A percentile compares a stretch with the other conserved stretches of the same genome.
Evolutionary conservation across 192 early-diverging fungal genomes (phyloP).

Genomic region (Podila verticillata): DNA sequence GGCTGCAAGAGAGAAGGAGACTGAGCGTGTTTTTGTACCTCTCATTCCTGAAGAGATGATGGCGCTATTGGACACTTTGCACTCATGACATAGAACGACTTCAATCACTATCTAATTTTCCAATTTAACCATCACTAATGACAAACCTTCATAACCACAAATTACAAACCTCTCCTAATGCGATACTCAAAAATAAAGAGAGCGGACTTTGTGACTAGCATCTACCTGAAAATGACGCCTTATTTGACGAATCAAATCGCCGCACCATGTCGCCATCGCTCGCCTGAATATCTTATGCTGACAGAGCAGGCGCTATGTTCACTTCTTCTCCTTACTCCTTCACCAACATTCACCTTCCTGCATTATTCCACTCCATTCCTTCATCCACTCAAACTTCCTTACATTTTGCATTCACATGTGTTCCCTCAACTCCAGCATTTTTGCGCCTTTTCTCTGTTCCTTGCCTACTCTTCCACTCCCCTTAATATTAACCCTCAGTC

Average conservation of each 20-base stretch:
- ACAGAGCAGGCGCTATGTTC: neutral
- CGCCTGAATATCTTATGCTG: neutral
- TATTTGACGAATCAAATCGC: neutral
- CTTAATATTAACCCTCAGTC: neutral
- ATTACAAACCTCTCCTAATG: too few relatives aligned
- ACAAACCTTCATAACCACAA: too few relatives aligned
- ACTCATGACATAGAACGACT: too few relatives aligned
- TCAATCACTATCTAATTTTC: too few relatives aligned
- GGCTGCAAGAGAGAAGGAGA: conserved; percentile 9
- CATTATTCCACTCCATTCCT: neutral
- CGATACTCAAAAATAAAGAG: neutral
- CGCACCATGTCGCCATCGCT: neutral
- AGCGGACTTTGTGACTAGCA: neutral
- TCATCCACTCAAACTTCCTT: neutral
- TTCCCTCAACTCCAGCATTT: neutral
- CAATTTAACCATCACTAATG: too few relatives aligned
- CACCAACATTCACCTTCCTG: neutral
- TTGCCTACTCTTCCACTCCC: neutral
- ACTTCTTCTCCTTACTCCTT: conserved; percentile 3
- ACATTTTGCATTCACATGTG: neutral
- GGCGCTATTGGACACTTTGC: conserved; percentile 17
- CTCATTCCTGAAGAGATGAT: conserved; percentile 42
- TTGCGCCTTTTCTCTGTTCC: neutral
- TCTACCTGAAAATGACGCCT: neutral
- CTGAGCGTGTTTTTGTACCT: conserved; percentile 27